Evolutionary conservation across 2,329 filamentous ascomycete genomes (phyloP).

Genomic region (Fusarium sacchari): DNA sequence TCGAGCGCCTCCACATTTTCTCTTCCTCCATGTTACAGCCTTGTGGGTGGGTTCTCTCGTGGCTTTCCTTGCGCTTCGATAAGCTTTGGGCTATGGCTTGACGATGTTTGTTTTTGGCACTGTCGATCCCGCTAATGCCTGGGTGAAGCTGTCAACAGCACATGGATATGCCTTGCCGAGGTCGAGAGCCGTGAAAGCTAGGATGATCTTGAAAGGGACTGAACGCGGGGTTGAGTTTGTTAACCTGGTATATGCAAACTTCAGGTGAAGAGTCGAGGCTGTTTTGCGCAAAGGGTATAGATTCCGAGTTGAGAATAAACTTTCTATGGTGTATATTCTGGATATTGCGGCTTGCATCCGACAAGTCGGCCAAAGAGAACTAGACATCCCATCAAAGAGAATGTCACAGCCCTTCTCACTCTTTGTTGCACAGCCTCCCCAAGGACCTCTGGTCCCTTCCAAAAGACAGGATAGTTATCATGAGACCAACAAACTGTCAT

Average conservation of each 20-base stretch:
- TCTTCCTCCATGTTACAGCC: slow-evolving; percentile 20
- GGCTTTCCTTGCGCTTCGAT: background rate
- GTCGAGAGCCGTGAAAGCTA: background rate
- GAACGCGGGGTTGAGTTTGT: background rate
- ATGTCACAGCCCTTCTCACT: slow-evolving; percentile 15
- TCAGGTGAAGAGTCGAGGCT: background rate
- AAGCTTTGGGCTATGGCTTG: slow-evolving; percentile 7
- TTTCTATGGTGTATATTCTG: slow-evolving; percentile 5
- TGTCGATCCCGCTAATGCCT: background rate
- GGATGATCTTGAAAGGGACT: background rate
- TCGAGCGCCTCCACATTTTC: slow-evolving; percentile 16
- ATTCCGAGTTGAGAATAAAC: background rate
- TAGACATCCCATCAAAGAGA: slow-evolving; percentile 10
- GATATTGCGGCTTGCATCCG: slow-evolving; percentile 8
- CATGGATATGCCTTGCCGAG: background rate
- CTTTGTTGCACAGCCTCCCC: slow-evolving; percentile 2
- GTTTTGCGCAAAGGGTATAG: background rate
- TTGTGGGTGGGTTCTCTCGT: slow-evolving; percentile 23
- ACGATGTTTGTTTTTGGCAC: background rate
- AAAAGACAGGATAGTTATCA: slow-evolving; percentile 39
- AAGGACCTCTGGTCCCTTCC: slow-evolving; percentile 25
- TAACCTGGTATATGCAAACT: background rate
- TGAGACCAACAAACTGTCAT: slow-evolving; percentile 31
- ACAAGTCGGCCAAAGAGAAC: slow-evolving; percentile 1
- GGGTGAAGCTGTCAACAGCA: background rate